Evolutionary conservation across 2,329 filamentous ascomycete species (phyloP), one percentile per base, ranked within the genome.

Genomic region (Trichophyton mentagrophytes): DNA sequence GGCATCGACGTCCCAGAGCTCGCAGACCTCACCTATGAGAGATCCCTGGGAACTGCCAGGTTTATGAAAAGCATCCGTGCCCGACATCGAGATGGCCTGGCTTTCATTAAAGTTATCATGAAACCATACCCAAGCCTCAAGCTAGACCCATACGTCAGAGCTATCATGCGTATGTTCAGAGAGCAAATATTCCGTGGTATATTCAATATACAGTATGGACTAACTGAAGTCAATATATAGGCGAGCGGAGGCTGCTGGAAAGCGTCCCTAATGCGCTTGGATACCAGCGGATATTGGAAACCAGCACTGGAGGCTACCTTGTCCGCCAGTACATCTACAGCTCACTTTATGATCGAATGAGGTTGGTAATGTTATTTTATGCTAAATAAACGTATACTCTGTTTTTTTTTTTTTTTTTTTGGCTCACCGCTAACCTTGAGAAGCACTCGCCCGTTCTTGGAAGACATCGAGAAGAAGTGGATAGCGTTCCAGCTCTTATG

Each of bases 381-480:
- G 42, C 6, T 15, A 27, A 13, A 17, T 9, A 30, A 9, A 42
- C 61, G 2, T 30, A 30, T 7, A 30, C 6, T 30, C 25, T n/a
- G 22, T 22, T 22, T 13, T 33, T 3, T 6, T 33, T 3, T 33
- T 38, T 6, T 17, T 17, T 17, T 33, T 3, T 33, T 38, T 6
- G 2, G 9, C 33, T 7, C 20, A 47, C 3, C 25, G 38, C 70
- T 76, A 62, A 76, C 65, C 11, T 36, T n/a, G 8, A 57, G 15
- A 62, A 95, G 93, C 74, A 99, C 93, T 7, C 85, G 95, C 6
- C 95, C 93, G 0, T 99, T 99, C 67, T 79, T 97, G 8, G 95
- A 99, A 74, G 89, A 95, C 66, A 93, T 99, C 65, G 93, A 99
- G 74, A 97, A 96, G 80, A 96, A 95, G 77, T 99, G 93, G 93